phyloP scores from a whole-genome alignment of 2,329 filamentous ascomycete genomes.

The Colletotrichum siamense region DNA sequence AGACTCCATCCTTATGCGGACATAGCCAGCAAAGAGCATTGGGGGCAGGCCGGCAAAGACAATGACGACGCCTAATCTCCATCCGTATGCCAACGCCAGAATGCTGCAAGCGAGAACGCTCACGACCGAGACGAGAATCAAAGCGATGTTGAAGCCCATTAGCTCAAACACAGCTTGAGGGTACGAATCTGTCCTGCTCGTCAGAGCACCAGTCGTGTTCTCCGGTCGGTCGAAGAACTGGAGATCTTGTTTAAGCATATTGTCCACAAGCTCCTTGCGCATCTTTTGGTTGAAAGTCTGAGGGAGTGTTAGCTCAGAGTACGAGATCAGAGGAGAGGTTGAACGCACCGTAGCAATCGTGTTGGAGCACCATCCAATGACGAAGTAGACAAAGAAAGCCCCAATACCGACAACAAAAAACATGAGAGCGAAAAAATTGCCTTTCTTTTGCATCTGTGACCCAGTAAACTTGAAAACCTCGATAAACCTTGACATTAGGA shows the following conservation, averaged over 20 bases:
- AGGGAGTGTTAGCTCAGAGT: no score
- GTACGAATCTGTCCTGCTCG: slow-evolving; percentile 39
- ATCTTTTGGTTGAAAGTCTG: slow-evolving; percentile 27
- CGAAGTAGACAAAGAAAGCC: slow-evolving; percentile 48
- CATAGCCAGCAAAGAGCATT: slow-evolving; percentile 38
- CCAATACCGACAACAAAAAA: slow-evolving; percentile 56
- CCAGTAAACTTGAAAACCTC: slow-evolving; percentile 43
- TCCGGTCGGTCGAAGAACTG: slow-evolving; percentile 47
- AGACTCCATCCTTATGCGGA: slow-evolving; percentile 44
- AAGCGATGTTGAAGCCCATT: slow-evolving; percentile 45
- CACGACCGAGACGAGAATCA: slow-evolving; percentile 42
- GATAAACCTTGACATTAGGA: slow-evolving; percentile 46
- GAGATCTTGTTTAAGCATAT: slow-evolving; percentile 44
- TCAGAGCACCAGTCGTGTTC: slow-evolving; percentile 43
- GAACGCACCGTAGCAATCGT: slow-evolving; percentile 30
- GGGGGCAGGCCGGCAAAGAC: slow-evolving; percentile 46
- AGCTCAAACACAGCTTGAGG: slow-evolving; percentile 44
- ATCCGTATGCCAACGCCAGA: slow-evolving; percentile 48
- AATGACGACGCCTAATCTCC: slow-evolving; percentile 54
- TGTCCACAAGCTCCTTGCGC: slow-evolving; percentile 31
- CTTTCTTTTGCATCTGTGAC: slow-evolving; percentile 37
- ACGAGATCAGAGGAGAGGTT: background rate
- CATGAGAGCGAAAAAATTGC: slow-evolving; percentile 61
- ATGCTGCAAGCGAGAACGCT: slow-evolving; percentile 44
- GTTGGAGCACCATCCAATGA: slow-evolving; percentile 40